Percentiles rank a stretch among this genome's conserved stretches.
Conservation (phyloP, 495 filamentous ascomycete species). For the Mycothermus thermophilus region DNA sequence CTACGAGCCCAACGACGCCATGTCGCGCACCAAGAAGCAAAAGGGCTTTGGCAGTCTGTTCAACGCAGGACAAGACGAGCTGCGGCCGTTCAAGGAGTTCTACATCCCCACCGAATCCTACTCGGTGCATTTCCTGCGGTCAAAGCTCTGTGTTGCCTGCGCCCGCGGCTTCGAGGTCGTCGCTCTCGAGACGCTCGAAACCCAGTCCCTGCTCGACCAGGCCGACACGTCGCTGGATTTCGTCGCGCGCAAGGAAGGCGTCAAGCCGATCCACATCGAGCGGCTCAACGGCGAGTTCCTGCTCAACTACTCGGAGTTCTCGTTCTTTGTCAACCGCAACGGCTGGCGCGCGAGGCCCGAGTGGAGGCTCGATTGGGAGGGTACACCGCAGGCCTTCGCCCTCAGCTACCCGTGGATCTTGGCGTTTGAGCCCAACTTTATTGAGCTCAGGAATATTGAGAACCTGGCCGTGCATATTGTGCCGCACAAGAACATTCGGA, state of each 20-base stretch:
- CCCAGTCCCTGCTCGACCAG: constrained; percentile 91
- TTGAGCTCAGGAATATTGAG: constrained; percentile 91
- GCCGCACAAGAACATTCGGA: constrained; percentile 86
- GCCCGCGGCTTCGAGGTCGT: constrained; percentile 94
- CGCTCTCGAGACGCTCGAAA: constrained; percentile 89
- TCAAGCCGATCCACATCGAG: constrained; percentile 96
- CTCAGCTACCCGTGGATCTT: constrained; percentile 91
- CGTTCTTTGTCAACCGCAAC: constrained; percentile 97
- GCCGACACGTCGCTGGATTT: constrained; percentile 97
- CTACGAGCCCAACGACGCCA: constrained; percentile 86
- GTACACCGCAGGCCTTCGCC: constrained; percentile 77
- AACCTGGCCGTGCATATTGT: constrained; percentile 88
- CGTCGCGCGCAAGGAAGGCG: constrained; percentile 79
- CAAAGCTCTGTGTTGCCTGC: constrained; percentile 92
- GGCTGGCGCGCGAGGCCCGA: constrained; percentile 93
- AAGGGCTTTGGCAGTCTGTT: constrained; percentile 92
- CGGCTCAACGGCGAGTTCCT: constrained; percentile 93
- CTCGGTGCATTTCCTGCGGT: constrained; percentile 93
- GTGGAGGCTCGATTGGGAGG: constrained; percentile 97
- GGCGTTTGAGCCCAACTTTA: constrained; percentile 97
- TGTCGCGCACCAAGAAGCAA: constrained; percentile 78
- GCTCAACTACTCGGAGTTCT: constrained; percentile 95
- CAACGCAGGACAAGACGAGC: constrained; percentile 77
- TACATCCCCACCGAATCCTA: constrained; percentile 95
- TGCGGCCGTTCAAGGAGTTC: constrained; percentile 97